Conservation (phyloP, 768 basidiomycete genomes). For the Macrocybe gigantea region DNA sequence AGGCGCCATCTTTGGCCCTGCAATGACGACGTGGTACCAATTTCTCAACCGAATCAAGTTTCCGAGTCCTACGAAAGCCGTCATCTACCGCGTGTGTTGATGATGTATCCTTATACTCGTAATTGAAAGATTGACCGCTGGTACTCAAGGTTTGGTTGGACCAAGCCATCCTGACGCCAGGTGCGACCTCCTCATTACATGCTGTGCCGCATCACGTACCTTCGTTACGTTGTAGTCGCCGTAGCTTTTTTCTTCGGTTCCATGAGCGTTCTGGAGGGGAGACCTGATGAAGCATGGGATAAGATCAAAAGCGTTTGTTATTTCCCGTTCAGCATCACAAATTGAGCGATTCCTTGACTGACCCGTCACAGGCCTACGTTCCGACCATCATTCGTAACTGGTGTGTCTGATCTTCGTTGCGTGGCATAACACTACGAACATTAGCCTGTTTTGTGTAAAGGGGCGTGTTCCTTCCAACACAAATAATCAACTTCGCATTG, state of each 20-base stretch:
- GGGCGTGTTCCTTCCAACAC: constrained; percentile 72
- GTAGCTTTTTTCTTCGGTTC: constrained; percentile 56
- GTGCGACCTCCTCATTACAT: constrained; percentile 22
- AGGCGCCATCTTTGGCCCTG: constrained; percentile 76
- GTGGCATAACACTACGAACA: no score
- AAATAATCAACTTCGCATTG: constrained; percentile 72
- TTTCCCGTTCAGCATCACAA: neutral
- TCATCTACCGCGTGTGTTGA: constrained; percentile 54
- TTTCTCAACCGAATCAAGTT: constrained; percentile 70
- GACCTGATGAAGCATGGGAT: constrained; percentile 40
- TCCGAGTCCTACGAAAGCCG: constrained; percentile 46
- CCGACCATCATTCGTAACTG: constrained; percentile 76
- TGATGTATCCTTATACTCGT: neutral
- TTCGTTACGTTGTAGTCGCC: constrained; percentile 23
- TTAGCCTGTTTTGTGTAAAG: constrained; percentile 20
- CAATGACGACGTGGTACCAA: constrained; percentile 78
- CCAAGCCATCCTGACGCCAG: constrained; percentile 72
- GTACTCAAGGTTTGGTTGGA: constrained; percentile 67
- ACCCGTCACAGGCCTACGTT: constrained; percentile 47
- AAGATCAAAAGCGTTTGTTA: constrained; percentile 39
- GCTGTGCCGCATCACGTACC: neutral
- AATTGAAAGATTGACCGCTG: no score
- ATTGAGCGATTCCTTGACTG: neutral
- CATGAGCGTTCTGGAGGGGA: constrained; percentile 80
- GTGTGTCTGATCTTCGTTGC: constrained; percentile 24